Base-by-base conservation (phyloP, 129 eudicot genomes). In the Kitagawia praeruptora region DNA sequence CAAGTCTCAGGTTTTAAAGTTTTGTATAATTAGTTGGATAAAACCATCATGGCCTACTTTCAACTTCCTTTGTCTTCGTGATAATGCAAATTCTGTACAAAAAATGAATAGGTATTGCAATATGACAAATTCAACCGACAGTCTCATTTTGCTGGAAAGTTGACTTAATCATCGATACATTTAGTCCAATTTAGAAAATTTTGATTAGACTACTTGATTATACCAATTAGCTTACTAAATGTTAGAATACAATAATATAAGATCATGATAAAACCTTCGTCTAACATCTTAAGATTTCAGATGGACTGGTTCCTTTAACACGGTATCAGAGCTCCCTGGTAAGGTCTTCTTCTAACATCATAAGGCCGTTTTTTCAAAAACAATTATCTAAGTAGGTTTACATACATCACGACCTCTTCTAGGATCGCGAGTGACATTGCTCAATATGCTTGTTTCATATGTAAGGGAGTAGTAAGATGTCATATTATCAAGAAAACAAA, bases 71-170 rank as follows among this genome's bases (percentile, higher is more conserved):
- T 41, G 13, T 3, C 75, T 71, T 38, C 16, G 0, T 39, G 31
- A 71, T 3, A 3, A 41, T 71, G 15, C 49, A 48, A 74, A 9
- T 14, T 74, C n/a, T 6, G 25, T 21, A 40, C 3, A 44, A 1
- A 27, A 41, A 44, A 8, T n/a, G 16, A 31, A 10, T 15, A 19
- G 39, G 39, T 25, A 74, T n/a, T 74, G 56, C 15, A 2, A 44
- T 9, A 44, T 28, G 37, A 11, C 77, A 23, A 74, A 44, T 74
- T n/a, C 54, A 42, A 31, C 77, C 77, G 77, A 74, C 77, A 74
- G 56, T 74, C 40, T 74, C 1, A 44, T 74, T 47, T 44, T 39
- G 34, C 76, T 72, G 56, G n/a, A 74, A 74, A 44, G 77, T 41
- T 74, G 77, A 74, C 54, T 74, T 27, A 4, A 74, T 10, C 9